Evolutionary conservation across 495 filamentous ascomycete genomes (phyloP).

Genomic region (Emericellopsis terricola): DNA sequence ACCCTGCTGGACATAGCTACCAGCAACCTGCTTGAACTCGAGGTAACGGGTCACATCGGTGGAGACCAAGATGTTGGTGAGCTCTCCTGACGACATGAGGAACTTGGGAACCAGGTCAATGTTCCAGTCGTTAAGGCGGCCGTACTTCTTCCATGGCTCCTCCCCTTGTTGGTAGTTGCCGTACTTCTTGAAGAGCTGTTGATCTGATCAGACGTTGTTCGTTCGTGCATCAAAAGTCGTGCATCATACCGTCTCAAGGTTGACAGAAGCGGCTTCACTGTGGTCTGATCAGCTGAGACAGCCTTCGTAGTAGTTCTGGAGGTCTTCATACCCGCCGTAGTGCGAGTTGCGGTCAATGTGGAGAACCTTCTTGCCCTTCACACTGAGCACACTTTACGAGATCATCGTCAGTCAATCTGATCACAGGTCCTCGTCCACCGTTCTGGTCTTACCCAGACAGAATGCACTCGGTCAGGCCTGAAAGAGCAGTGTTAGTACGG

Average conservation of each 20-base stretch:
- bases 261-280: conserved; percentile 85
- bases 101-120: conserved; percentile 97
- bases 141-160: conserved; percentile 95
- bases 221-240: conserved; percentile 6
- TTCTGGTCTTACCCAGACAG: conserved; percentile 85
- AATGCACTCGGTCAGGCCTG: conserved; percentile 95
- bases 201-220: conserved; percentile 8
- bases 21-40: conserved; percentile 96
- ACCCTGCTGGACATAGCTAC: conserved; percentile 90
- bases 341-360: conserved; percentile 99
- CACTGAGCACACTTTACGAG: conserved; percentile 68
- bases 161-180: conserved; percentile 63
- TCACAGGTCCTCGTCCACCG: too few relatives aligned
- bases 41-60: conserved; percentile 96
- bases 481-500: conserved; percentile 4
- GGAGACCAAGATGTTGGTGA: conserved; percentile 93
- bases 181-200: conserved; percentile 86
- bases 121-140: conserved; percentile 96
- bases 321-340: conserved; percentile 73
- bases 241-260: conserved; percentile 65
- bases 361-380: conserved; percentile 96
- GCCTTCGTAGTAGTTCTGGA: conserved; percentile 2
- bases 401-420: conserved; percentile 1
- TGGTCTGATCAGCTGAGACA: conserved; percentile 13
- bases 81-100: conserved; percentile 93